Conservation (phyloP, 805 yeast species). For the Yamadazyma ubonensis region DNA sequence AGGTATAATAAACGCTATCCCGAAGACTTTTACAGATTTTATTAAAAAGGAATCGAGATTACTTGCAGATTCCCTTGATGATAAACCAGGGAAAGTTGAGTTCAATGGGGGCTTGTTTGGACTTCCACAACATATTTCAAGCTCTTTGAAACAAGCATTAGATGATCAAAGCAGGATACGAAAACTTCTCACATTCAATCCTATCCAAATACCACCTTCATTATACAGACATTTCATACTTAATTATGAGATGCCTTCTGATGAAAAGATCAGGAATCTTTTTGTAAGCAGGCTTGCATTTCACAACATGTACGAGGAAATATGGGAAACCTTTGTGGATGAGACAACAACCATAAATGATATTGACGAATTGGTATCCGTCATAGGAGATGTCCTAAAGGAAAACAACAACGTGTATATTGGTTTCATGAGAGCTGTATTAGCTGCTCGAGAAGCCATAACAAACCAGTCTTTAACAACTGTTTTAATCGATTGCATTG, state of each 20-base stretch:
- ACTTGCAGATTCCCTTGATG: conserved; percentile 9
- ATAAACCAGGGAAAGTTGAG: conserved; percentile 3
- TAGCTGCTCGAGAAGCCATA: conserved; percentile 13
- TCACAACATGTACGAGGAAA: conserved; percentile 28
- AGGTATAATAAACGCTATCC: conserved; percentile 3
- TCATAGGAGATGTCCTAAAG: conserved; percentile 20
- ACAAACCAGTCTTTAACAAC: conserved; percentile 10
- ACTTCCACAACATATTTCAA: conserved; percentile 7
- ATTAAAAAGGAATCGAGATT: conserved; percentile 12
- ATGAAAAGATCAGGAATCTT: conserved; percentile 20
- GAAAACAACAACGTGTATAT: conserved; percentile 21
- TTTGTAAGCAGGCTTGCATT: conserved; percentile 29
- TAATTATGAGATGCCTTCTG: conserved; percentile 18
- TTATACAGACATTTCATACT: conserved; percentile 23
- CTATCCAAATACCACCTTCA: conserved; percentile 30
- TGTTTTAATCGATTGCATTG: conserved; percentile 10
- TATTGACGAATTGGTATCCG: conserved; percentile 36
- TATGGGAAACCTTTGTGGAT: conserved; percentile 31
- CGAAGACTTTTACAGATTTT: conserved; percentile 10
- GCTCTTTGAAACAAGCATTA: conserved; percentile 22
- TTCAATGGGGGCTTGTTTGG: conserved; percentile 11
- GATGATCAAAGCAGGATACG: conserved; percentile 31
- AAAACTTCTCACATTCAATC: conserved; percentile 31
- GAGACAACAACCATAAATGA: conserved; percentile 32
- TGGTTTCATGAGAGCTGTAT: conserved; percentile 27